These are phyloP conservation scores for Trichosanthes truncata DNA, from an alignment of 306 rosid species.

Conservation along the genomic window DNA sequence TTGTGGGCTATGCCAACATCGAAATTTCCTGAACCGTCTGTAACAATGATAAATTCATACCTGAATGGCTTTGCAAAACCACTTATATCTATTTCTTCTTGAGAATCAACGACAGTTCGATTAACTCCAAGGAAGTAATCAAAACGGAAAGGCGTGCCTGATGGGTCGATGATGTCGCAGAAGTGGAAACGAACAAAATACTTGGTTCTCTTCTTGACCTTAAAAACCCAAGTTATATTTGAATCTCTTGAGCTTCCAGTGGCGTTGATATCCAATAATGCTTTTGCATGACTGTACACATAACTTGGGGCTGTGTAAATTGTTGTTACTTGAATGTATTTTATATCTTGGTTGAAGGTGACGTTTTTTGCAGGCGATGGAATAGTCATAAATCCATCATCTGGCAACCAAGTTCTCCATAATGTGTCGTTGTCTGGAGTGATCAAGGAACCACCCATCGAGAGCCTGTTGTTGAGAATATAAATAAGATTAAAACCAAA, in stretches of 20 bases:
- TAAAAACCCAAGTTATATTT: constrained; percentile 3
- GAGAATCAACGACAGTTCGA: not conserved
- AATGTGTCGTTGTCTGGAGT: constrained; percentile 1
- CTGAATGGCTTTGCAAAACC: not conserved
- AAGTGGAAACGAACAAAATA: not conserved
- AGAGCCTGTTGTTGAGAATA: not conserved
- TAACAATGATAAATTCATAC: not conserved
- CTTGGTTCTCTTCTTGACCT: constrained; percentile 4
- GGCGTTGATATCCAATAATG: not conserved
- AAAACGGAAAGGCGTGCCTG: not conserved
- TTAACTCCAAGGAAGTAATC: not conserved
- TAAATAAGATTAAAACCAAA: too few species aligned
- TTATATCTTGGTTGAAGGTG: not conserved
- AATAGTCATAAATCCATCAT: not conserved
- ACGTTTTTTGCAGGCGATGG: not conserved
- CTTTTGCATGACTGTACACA: not conserved
- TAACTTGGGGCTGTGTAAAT: not conserved
- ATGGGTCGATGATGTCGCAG: not conserved
- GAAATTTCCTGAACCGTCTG: not conserved
- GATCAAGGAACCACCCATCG: not conserved
- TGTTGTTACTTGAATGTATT: not conserved
- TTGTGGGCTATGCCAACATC: not conserved
- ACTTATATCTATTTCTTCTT: rapidly evolving
- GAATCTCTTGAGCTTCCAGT: not conserved
- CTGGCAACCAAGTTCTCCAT: constrained; percentile 15